A percentile compares a stretch with the other conserved stretches of the same genome.
Conservation (phyloP, 352 stramenopile species). For the Phytophthora cryptogea region DNA sequence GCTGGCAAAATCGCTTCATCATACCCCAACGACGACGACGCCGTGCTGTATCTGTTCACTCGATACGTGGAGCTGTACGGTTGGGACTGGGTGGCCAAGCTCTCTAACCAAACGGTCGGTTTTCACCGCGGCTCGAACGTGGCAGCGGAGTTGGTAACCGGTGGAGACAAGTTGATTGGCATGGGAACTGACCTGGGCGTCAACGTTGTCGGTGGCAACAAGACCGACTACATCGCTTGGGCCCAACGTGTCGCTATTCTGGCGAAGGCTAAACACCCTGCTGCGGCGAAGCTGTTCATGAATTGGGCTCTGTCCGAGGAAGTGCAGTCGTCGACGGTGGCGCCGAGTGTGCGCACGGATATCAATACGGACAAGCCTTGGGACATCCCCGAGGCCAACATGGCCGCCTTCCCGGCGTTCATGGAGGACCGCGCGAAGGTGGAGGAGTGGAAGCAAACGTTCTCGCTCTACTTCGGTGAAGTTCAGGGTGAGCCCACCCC, state of each 20-base stretch:
- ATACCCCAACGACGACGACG: not conserved
- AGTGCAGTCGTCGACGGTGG: conserved; percentile 32
- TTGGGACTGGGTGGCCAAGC: conserved; percentile 52
- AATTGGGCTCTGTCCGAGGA: conserved; percentile 55
- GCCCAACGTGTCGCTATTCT: conserved; percentile 59
- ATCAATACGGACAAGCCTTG: conserved; percentile 37
- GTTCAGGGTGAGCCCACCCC: conserved; percentile 46
- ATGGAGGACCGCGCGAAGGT: conserved; percentile 55
- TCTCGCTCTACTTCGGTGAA: conserved; percentile 61
- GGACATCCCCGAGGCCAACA: conserved; percentile 41
- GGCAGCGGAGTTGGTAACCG: conserved; percentile 25
- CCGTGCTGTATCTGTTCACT: conserved; percentile 47
- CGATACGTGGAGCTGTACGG: conserved; percentile 57
- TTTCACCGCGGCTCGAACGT: conserved; percentile 45
- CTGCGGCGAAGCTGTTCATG: conserved; percentile 57
- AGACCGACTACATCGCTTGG: conserved; percentile 43
- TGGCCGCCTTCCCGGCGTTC: conserved; percentile 40
- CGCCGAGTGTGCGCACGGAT: conserved; percentile 43
- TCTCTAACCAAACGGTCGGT: conserved; percentile 35
- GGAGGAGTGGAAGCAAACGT: conserved; percentile 48
- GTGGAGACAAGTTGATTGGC: conserved; percentile 35
- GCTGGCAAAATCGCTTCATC: conserved; percentile 33
- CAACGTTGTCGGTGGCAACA: conserved; percentile 26
- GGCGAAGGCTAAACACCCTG: conserved; percentile 51
- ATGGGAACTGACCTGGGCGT: conserved; percentile 14